Evolutionary conservation across 371 early-diverging fungal genomes (phyloP).

Genomic region (Mortierella sp.): DNA sequence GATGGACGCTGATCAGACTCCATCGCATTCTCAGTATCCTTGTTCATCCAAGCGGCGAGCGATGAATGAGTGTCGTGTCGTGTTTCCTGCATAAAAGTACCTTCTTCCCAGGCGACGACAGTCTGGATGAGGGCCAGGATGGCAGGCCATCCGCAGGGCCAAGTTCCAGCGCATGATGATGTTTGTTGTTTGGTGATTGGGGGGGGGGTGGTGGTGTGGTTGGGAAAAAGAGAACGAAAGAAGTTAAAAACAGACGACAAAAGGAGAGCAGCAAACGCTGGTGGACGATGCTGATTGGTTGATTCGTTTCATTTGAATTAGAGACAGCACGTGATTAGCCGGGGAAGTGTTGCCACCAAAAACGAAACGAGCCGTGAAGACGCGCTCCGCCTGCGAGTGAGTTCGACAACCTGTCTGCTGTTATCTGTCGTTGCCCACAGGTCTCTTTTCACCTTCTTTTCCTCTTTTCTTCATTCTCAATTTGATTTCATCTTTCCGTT

Average conservation of each 20-base stretch:
- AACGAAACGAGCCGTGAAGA: background rate
- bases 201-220: background rate
- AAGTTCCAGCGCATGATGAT: conserved; percentile 53
- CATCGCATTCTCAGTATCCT: no score
- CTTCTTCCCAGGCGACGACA: conserved; percentile 60
- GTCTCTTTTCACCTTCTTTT: background rate
- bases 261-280: background rate
- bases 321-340: background rate
- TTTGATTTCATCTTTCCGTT: background rate
- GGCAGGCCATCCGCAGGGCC: conserved; percentile 55
- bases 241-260: conserved; percentile 11
- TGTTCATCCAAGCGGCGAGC: no score
- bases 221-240: conserved; percentile 10
- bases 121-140: conserved; percentile 48
- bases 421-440: no score
- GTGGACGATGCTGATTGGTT: background rate
- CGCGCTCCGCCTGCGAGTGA: no score
- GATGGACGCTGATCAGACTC: background rate
- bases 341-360: background rate
- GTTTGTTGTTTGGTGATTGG: background rate
- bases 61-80: background rate
- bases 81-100: conserved; percentile 18
- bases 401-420: no score
- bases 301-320: background rate
- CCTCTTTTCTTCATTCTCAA: background rate